phyloP scores from a whole-genome alignment of 768 basidiomycete genomes.

The Amylocystis lapponica region DNA sequence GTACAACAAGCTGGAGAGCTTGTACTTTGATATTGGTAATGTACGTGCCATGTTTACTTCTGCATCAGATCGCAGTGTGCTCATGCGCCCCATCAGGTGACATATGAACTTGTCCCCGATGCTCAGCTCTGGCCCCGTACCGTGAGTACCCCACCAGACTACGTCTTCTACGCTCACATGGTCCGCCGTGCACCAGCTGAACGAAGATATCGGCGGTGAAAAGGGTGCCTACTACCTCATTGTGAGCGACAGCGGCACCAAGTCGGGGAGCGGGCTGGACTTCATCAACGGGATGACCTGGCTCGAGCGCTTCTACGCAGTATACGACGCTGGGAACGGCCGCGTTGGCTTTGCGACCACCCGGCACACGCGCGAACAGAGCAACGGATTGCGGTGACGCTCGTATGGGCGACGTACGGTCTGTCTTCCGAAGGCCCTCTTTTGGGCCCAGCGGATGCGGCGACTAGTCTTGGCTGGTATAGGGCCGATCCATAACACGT shows the following conservation, averaged over 20 bases:
- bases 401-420: no score
- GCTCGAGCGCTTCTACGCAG: conserved; percentile 32
- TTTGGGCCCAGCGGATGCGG: no score
- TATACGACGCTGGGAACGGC: conserved; percentile 27
- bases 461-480: no score
- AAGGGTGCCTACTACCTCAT: conserved; percentile 24
- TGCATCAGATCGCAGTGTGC: not conserved
- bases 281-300: conserved; percentile 32
- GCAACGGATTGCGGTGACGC: no score
- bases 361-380: conserved; percentile 21
- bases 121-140: conserved; percentile 38
- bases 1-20: conserved; percentile 20
- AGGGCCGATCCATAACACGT: no score
- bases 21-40: conserved; percentile 11
- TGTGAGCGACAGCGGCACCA: conserved; percentile 21
- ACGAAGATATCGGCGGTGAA: conserved; percentile 23
- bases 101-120: conserved; percentile 37
- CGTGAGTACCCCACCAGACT: conserved; percentile 6
- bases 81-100: conserved; percentile 8
- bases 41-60: not conserved
- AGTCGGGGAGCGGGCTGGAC: conserved; percentile 27
- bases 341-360: conserved; percentile 32
- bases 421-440: no score
- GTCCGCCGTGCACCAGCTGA: conserved; percentile 21
- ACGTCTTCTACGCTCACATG: not conserved